Conservation (phyloP, 2,329 filamentous ascomycete genomes). For the Paecilomyces sp. region DNA sequence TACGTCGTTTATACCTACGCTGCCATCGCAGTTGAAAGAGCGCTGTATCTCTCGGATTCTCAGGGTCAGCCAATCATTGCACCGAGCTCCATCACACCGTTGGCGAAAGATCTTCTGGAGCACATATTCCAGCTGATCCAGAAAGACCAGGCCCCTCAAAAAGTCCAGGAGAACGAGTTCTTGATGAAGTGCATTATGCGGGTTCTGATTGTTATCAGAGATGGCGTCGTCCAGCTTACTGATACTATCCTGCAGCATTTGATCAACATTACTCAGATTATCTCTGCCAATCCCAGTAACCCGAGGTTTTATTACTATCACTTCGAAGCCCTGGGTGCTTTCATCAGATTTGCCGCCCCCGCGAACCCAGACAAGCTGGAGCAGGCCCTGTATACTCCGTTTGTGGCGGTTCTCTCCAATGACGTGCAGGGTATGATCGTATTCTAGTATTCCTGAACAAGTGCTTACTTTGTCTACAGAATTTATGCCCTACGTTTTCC, state of each 20-base stretch:
- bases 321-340: conserved; percentile 86
- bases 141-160: conserved; percentile 74
- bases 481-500: conserved; percentile 94
- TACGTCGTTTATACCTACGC: conserved; percentile 98
- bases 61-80: conserved; percentile 72
- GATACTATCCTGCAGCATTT: conserved; percentile 78
- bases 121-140: conserved; percentile 90
- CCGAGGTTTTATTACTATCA: conserved; percentile 98
- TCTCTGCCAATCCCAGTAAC: conserved; percentile 92
- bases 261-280: conserved; percentile 82
- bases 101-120: conserved; percentile 77
- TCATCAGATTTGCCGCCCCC: conserved; percentile 62
- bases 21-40: conserved; percentile 90
- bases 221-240: conserved; percentile 65
- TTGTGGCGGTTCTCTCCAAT: conserved; percentile 70
- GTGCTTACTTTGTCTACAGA: conserved; percentile 48
- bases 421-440: conserved; percentile 64
- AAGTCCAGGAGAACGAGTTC: conserved; percentile 98
- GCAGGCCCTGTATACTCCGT: conserved; percentile 72
- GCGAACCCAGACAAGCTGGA: conserved; percentile 68
- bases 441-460: conserved; percentile 2
- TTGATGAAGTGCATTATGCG: conserved; percentile 98
- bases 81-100: conserved; percentile 67
- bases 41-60: conserved; percentile 74
- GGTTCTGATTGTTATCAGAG: conserved; percentile 87